phyloP scores from a whole-genome alignment of 2,329 filamentous ascomycete genomes.

The Cercospora sp. region DNA sequence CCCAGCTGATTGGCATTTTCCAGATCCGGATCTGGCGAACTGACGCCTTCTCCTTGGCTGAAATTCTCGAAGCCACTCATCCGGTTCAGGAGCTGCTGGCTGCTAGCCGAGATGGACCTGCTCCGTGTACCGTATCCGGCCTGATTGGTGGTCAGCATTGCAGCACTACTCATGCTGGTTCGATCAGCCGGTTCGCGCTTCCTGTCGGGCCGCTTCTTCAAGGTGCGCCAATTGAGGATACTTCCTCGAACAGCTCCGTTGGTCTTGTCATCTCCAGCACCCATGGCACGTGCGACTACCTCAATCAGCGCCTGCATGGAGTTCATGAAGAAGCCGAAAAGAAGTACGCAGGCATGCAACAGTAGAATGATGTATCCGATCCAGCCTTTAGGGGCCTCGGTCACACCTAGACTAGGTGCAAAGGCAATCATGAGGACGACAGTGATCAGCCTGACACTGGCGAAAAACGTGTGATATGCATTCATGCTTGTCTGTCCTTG shows the following conservation, averaged over 20 bases:
- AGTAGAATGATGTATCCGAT: conserved; percentile 89
- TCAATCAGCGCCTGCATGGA: conserved; percentile 88
- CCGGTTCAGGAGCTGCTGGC: conserved; percentile 59
- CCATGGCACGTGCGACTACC: conserved; percentile 76
- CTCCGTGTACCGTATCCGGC: conserved; percentile 48
- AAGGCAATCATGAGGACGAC: conserved; percentile 62
- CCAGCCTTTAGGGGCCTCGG: conserved; percentile 83
- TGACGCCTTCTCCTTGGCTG: conserved; percentile 59
- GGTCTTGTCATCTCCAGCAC: conserved; percentile 70
- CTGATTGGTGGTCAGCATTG: conserved; percentile 60
- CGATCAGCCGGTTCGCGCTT: conserved; percentile 58
- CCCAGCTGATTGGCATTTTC: conserved; percentile 19
- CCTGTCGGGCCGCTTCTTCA: conserved; percentile 36
- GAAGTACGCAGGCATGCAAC: conserved; percentile 78
- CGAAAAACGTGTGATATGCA: conserved; percentile 85
- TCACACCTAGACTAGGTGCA: conserved; percentile 75
- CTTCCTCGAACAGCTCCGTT: conserved; percentile 65
- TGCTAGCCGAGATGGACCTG: conserved; percentile 62
- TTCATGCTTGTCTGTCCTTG: conserved; percentile 95
- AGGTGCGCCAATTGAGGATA: conserved; percentile 65
- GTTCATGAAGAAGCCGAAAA: conserved; percentile 92
- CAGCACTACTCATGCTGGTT: conserved; percentile 79
- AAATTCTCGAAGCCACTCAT: conserved; percentile 56
- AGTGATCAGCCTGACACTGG: conserved; percentile 71
- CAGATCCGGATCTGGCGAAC: conserved; percentile 36